Evolutionary conservation across 176 grass and related monocot species (phyloP).

Genomic region (Triticum aestivum): IWGSC_CS_RefSeq_v2.1 NC_057802.1:43014602-43015101

Average conservation of each 20-base stretch:
- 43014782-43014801: not conserved
- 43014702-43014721: slow-evolving; percentile 16
- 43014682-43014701: not conserved
- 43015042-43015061: not conserved
- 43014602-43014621: not conserved
- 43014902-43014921: not conserved
- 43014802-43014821: slow-evolving; percentile 12
- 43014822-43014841: slow-evolving; percentile 11
- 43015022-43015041: not conserved
- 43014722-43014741: not conserved
- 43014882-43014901: not conserved
- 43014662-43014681: not conserved
- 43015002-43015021: not conserved
- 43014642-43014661: not conserved
- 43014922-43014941: not conserved
- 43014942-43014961: not conserved
- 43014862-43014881: slow-evolving; percentile 9
- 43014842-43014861: not conserved
- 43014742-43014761: not conserved
- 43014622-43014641: not conserved
- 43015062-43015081: too few species aligned
- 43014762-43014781: slow-evolving; percentile 16
- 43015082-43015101: not conserved
- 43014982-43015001: not conserved
- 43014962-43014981: not conserved